Conservation (phyloP, 75 land plant genomes). For the Picea glauca region DNA sequence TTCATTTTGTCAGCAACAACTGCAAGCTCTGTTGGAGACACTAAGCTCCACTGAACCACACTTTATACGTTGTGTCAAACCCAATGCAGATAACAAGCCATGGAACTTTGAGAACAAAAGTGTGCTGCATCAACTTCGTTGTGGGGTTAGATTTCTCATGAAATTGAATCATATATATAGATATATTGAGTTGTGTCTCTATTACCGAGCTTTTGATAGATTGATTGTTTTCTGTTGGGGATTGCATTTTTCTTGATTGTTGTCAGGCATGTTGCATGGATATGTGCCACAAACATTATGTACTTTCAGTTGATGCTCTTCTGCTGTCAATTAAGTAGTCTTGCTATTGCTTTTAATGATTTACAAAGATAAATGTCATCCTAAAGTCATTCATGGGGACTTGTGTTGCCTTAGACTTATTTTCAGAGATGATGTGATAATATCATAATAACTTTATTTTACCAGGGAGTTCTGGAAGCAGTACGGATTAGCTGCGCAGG, state of each 20-base stretch:
- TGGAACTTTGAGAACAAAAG: conserved; percentile 86
- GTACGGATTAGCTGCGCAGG: conserved; percentile 87
- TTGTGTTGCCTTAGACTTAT: neutral
- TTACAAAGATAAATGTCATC: no score
- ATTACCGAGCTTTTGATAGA: no score
- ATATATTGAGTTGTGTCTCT: neutral
- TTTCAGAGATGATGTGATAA: neutral
- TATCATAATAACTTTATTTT: conserved; percentile 1
- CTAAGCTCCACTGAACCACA: conserved; percentile 89
- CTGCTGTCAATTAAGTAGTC: neutral
- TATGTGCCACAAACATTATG: no score
- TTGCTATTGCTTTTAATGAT: neutral
- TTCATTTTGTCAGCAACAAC: conserved; percentile 75
- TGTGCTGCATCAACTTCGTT: conserved; percentile 89
- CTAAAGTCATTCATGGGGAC: neutral
- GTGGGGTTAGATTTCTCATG: conserved; percentile 66
- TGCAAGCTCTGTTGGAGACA: conserved; percentile 94
- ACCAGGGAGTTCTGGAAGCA: conserved; percentile 85
- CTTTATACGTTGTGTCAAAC: conserved; percentile 95
- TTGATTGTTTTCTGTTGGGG: no score
- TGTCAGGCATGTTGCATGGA: no score
- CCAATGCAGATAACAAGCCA: conserved; percentile 84
- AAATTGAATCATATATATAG: neutral
- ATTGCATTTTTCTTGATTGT: no score
- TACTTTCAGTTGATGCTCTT: neutral